Conservation (phyloP, 164 flowering plant species). For the Vitis riparia region DNA sequence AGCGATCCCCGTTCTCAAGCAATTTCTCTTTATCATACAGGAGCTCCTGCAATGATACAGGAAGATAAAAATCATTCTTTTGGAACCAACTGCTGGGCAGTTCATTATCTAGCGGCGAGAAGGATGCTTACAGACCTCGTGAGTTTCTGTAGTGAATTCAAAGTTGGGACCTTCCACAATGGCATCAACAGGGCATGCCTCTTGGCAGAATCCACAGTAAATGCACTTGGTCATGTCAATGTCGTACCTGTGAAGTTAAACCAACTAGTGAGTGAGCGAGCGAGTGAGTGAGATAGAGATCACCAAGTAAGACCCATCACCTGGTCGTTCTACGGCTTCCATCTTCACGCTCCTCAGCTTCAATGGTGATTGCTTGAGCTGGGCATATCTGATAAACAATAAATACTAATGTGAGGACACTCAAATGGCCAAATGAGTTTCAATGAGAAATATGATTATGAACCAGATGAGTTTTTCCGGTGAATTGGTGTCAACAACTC, state of each 20-base stretch:
- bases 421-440: too few species aligned
- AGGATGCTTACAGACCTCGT: slow-evolving; percentile 59
- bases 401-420: background rate
- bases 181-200: slow-evolving; percentile 99
- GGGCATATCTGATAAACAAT: slow-evolving; percentile 75
- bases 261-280: slow-evolving; percentile 2
- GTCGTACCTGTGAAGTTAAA: slow-evolving; percentile 67
- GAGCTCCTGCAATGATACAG: slow-evolving; percentile 61
- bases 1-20: slow-evolving; percentile 95
- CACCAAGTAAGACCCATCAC: slow-evolving; percentile 32
- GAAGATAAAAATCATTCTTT: background rate
- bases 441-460: too few species aligned
- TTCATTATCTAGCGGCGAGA: background rate
- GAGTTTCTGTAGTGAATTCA: slow-evolving; percentile 97
- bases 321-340: slow-evolving; percentile 98
- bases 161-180: slow-evolving; percentile 99
- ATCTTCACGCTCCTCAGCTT: slow-evolving; percentile 98
- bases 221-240: slow-evolving; percentile 99
- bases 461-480: too few species aligned
- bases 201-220: slow-evolving; percentile 99
- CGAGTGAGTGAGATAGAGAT: background rate
- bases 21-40: slow-evolving; percentile 96
- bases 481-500: too few species aligned
- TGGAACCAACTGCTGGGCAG: background rate
- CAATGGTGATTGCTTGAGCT: slow-evolving; percentile 99